Base-by-base conservation (phyloP, 2,329 filamentous ascomycete species). In the Curvularia eragrostidis region DNA sequence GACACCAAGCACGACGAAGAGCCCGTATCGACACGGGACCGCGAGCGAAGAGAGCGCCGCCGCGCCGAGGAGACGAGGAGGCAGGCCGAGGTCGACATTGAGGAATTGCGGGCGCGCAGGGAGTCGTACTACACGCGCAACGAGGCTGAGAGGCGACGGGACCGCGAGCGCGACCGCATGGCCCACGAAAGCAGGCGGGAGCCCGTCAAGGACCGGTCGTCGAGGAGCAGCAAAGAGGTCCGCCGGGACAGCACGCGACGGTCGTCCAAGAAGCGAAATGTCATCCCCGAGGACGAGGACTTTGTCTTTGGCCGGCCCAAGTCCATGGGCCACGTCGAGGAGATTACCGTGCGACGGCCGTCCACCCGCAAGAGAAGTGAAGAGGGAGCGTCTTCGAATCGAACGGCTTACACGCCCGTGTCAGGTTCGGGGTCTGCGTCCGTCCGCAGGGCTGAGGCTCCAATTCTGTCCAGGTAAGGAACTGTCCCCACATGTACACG, bases 61-160 rank as follows among this genome's bases (percentile, higher is more conserved):
- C 67, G 67, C 21, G 68, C 71, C 34, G 71, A 74, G 6, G 72
- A 74, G 30, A 66, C 65, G 0, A 42, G 71, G 23, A 59, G 69
- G 1, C 61, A 68, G 50, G 70, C 72, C 32, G 71, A 77, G 60
- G 63, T 77, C 23, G 78, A 79, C 58, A 58, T 79, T 38, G 75
- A 79, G 50, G 78, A 80, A 50, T 59, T 80, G 48, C 65, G 78
- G 51, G 69, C 69, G 30, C 70, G 71, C 52, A 60, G 78, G 62
- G 71, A 73, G 28, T 73, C 73, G 5, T 80, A 80, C 62, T 79
- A 73, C 62, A 63, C 65, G 50, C 59, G 71, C 52, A 67, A 73
- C n/a, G 68, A 71, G 28, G 50, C 64, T 19, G 75, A 77, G 42
- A 52, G 69, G 26, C 69, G 65, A 30, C 68, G 68, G 19, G 68